Evolutionary conservation across 176 grass and related monocot genomes (phyloP), one percentile per base, ranked within the genome.

Genomic region (Metroxylon sagu): DNA sequence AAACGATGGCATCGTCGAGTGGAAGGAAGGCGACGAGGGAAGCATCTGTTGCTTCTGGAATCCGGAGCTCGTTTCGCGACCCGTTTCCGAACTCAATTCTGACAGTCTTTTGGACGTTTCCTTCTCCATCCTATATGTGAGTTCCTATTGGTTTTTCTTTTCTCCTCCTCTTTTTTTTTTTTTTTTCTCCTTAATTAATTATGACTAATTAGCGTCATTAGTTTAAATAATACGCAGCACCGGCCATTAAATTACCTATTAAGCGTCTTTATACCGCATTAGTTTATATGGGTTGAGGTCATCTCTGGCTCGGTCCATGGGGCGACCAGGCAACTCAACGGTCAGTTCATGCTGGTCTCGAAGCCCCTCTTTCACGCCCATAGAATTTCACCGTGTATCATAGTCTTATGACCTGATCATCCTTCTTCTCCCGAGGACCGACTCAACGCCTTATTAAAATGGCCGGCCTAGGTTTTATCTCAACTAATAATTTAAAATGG

Each of bases 61-160:
- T 43, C 14, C 76, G 59, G 77, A 70, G 1, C 56, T 51, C 62
- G 49, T 50, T 54, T 79, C 57, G 12, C 52, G 18, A 19, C 12
- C 63, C 19, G 52, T n/a, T 76, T 61, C 66, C 1, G 21, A 49
- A 6, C 8, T 6, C 35, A 14, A 43, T 14, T 43, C 8, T 43
- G 12, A 12, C 35, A 12, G 35, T 0, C 35, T 10, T 2, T 3
- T 43, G 35, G 76, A 75, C 27, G 76, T 85, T 25, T 57, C 59
- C 60, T 88, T 98, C 74, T 78, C 88, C 65, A 61, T 98, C 62
- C 79, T 98, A 54, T 82, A 77, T 30, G 94, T 98, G 77, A 92
- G 93, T 65, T 53, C 15, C 39, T 35, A 23, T 23, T 1, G 21
- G 21, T 23, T 0, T 1, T 23, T 23, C 21, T 23, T 23, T 23